Evolutionary conservation across 306 rosid species (phyloP).

Genomic region (Cicer chorassanicum): DNA sequence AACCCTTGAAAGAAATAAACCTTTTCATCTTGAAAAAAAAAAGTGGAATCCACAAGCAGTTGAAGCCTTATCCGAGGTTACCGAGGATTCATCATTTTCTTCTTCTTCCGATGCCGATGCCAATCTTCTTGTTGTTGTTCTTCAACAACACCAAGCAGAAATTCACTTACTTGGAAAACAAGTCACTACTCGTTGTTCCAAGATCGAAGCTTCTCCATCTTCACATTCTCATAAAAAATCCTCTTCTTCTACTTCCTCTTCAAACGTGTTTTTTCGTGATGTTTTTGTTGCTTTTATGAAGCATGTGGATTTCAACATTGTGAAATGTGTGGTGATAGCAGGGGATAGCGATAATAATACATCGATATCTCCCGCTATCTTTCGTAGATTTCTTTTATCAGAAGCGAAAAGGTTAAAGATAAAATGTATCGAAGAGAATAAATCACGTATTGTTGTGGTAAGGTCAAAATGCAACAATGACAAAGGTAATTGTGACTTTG

Average conservation of each 20-base stretch:
- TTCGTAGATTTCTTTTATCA: conserved; percentile 22
- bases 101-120: neutral
- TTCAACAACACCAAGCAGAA: conserved; percentile 39
- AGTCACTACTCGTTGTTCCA: conserved; percentile 24
- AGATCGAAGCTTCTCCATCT: neutral
- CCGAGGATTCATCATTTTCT: neutral
- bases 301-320: conserved; percentile 41
- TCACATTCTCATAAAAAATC: neutral
- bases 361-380: neutral
- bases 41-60: conserved; percentile 29
- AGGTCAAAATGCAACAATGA: neutral
- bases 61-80: conserved; percentile 17
- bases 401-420: conserved; percentile 45
- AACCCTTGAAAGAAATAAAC: conserved; percentile 40
- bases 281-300: conserved; percentile 34
- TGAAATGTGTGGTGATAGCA: conserved; percentile 38
- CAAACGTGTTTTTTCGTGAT: conserved; percentile 21
- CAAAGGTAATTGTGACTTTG: neutral
- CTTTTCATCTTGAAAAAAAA: conserved; percentile 44
- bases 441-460: conserved; percentile 33
- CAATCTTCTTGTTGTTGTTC: conserved; percentile 31
- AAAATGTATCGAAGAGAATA: conserved; percentile 40
- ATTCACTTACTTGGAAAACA: conserved; percentile 41
- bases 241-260: neutral
- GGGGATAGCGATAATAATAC: neutral